Evolutionary conservation across 345 rosid species (phyloP).

Genomic region (Eucalyptus brandiana): DNA sequence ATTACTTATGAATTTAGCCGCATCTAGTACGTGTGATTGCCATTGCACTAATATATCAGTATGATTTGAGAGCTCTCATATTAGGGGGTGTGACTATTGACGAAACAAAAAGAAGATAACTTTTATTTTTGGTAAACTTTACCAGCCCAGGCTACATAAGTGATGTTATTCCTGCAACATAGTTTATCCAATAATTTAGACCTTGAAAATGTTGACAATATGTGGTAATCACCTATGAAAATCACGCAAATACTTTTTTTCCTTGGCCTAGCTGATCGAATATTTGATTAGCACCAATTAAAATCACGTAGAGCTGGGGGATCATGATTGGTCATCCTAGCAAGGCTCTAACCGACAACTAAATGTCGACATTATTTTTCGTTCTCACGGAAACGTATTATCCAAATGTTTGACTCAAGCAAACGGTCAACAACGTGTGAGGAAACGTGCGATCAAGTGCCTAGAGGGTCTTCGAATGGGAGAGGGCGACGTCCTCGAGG

Average conservation of each 20-base stretch:
- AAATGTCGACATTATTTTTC: too few relatives aligned
- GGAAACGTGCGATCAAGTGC: neutral
- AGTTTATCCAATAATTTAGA: too few relatives aligned
- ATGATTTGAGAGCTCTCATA: neutral
- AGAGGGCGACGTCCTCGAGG: neutral
- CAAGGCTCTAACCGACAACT: neutral
- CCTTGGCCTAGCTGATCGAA: too few relatives aligned
- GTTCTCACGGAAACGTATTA: too few relatives aligned
- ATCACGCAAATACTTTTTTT: neutral
- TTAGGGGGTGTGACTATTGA: neutral
- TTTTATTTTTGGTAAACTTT: neutral
- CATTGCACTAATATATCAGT: neutral
- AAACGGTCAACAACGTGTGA: neutral
- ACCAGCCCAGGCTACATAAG: neutral
- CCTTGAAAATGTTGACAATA: too few relatives aligned
- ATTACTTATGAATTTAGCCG: neutral
- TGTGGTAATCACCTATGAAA: neutral
- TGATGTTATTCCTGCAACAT: neutral
- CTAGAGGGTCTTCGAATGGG: neutral
- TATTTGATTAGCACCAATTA: too few relatives aligned
- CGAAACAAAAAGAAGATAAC: neutral
- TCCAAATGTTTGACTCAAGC: too few relatives aligned
- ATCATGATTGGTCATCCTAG: neutral
- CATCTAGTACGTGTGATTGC: neutral
- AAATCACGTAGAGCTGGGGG: neutral